Evolutionary conservation across 2,329 filamentous ascomycete genomes (phyloP), one percentile per base, ranked within the genome.

Genomic region (Lasiodiplodia sp.): DNA sequence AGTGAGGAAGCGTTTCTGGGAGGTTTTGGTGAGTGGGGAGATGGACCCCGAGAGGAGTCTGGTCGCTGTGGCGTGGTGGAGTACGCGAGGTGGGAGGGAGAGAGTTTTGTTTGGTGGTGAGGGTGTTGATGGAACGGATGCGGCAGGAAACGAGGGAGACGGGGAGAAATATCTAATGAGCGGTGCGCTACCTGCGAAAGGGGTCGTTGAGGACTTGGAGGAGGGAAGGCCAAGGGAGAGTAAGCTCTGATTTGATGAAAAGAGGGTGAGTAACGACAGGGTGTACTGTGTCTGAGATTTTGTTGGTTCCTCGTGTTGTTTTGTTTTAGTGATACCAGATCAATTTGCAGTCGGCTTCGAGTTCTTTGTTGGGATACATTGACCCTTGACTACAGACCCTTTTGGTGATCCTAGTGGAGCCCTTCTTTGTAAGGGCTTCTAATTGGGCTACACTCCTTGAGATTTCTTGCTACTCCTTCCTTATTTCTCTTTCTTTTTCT

Each of bases 21-120:
- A 96, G 69, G 86, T 93, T 2, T 80, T 97, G 11, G 90, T 90
- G 51, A 89, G 87, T 73, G 93, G 93, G 3, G 93, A 97, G 81
- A 91, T 97, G 88, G 94, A 97, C 79, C 90, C 96, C 28, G 92
- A 96, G 76, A 86, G 93, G 69, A 91, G 92, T 7, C 88, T 90
- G 51, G 86, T 92, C 38, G 93, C 91, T 60, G 91, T 97, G 21
- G 88, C 88, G 2, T 97, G 94, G 94, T 97, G 94, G 94, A 92
- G 89, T 80, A 81, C 88, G 77, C 78, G 86, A 69, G 87, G 88
- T 4, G 88, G 88, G 0, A 81, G 86, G 58, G 87, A 89, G 69
- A 78, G 83, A 72, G 82, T 89, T 5, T 71, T 89, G 2, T 85
- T 81, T 75, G 86, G 82, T 3, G 73, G 77, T 85, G 78, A 47